Conservation (phyloP, 768 basidiomycete species). For the Cubamyces lactineus region DNA sequence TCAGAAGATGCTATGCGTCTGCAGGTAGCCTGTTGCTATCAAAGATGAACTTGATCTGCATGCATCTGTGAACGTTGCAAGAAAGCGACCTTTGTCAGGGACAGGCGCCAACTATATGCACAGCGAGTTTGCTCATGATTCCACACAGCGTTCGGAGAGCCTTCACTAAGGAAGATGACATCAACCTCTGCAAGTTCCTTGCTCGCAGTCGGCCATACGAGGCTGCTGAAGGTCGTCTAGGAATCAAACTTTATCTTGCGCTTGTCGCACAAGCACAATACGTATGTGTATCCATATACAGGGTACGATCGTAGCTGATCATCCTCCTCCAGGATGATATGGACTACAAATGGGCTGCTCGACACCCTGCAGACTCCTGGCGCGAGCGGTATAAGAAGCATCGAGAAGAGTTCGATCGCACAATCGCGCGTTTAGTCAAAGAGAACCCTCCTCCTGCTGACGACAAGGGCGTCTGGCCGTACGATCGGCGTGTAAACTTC, state of each 20-base stretch:
- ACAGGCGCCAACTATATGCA: too few species aligned
- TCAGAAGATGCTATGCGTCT: conserved; percentile 9
- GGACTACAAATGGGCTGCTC: conserved; percentile 62
- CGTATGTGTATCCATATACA: not conserved
- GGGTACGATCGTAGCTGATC: not conserved
- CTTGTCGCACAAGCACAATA: conserved; percentile 5
- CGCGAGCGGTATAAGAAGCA: conserved; percentile 83
- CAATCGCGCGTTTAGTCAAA: conserved; percentile 15
- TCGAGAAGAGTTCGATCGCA: conserved; percentile 55
- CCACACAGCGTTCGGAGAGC: not conserved
- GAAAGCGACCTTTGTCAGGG: not conserved
- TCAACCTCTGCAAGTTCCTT: conserved; percentile 15
- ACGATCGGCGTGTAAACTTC: conserved; percentile 8
- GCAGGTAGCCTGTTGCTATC: not conserved
- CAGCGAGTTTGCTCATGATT: too few species aligned
- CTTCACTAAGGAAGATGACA: conserved; percentile 23
- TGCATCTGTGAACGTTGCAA: not conserved
- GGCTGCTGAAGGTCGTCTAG: conserved; percentile 12
- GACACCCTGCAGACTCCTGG: conserved; percentile 87
- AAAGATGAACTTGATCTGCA: not conserved
- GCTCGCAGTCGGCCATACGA: not conserved
- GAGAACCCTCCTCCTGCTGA: conserved; percentile 22
- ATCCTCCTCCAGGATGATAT: conserved; percentile 40
- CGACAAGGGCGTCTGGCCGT: conserved; percentile 21
- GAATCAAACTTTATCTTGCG: conserved; percentile 11